phyloP scores from a whole-genome alignment of 2,329 filamentous ascomycete genomes.

The Canariomyces notabilis region DNA sequence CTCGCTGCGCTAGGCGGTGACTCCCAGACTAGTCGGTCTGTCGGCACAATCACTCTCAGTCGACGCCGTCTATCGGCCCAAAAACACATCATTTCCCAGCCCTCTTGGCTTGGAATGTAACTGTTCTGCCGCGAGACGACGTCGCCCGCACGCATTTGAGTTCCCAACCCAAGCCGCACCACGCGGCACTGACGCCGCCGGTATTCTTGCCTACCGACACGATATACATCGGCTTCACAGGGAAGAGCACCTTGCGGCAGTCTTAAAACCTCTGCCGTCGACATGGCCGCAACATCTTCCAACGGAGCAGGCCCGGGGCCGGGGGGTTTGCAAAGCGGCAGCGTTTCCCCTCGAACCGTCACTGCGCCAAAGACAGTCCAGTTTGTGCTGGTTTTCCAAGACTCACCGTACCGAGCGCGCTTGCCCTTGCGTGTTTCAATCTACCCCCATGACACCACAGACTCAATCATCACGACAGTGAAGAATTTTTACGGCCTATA shows the following conservation, averaged over 20 bases:
- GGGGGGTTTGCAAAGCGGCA: constrained; percentile 34
- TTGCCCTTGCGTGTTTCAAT: constrained; percentile 86
- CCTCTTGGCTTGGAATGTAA: constrained; percentile 28
- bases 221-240: constrained; percentile 11
- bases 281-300: constrained; percentile 46
- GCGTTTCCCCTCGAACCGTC: constrained; percentile 40
- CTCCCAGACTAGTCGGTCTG: constrained; percentile 11
- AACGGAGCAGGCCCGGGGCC: constrained; percentile 28
- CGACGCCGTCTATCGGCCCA: constrained; percentile 3
- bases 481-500: constrained; percentile 99
- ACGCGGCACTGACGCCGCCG: constrained; percentile 28
- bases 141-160: constrained; percentile 23
- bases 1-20: constrained; percentile 18
- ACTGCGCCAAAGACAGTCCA: constrained; percentile 66
- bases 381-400: constrained; percentile 69
- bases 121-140: constrained; percentile 28
- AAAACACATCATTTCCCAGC: constrained; percentile 12
- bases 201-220: constrained; percentile 19
- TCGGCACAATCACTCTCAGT: constrained; percentile 11
- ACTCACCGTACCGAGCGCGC: constrained; percentile 65
- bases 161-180: constrained; percentile 17
- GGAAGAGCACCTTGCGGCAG: not conserved
- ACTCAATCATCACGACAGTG: constrained; percentile 95
- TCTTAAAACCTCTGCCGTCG: constrained; percentile 25
- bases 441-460: constrained; percentile 90